Evolutionary conservation across 2,329 filamentous ascomycete species (phyloP), one percentile per base, ranked within the genome.

Genomic region (Helminthosporium solani): DNA sequence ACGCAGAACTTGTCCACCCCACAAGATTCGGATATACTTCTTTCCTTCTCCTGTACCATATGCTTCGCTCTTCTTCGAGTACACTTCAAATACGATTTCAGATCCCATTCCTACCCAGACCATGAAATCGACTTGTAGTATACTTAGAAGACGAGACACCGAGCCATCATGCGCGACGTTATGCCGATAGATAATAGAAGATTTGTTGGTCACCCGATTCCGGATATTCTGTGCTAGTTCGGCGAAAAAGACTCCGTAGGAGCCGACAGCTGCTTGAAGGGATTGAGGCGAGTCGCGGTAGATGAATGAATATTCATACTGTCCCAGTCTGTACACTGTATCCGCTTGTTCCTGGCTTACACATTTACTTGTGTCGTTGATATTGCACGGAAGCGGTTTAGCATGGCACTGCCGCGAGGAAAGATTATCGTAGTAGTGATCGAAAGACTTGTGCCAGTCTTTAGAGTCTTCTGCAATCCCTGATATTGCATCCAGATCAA

Each of bases 401-500:
- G 69, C 73, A 62, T 94, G 88, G 66, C 88, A 94, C 63, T 90
- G 85, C 0, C 88, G 79, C 0, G 88, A 85, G 0, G 87, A 90
- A 1, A 94, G 78, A 60, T 90, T 94, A 66, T 94, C 89, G 59
- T 85, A 94, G 72, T 94, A 94, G 68, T 90, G 88, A 62, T 94
- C 89, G 58, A 87, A 85, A 42, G 79, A 84, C 33, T 70, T 76
- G 61, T 92, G 87, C 74, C 88, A 94, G 3, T 76, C 84, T 0
- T 64, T 61, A 49, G 84, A 78, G 27, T 68, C 68, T 0, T 74
- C 50, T 0, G 77, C 63, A 1, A 94, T 79, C 23, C 85, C 86
- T 0, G 86, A 88, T 36, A 92, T 78, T 33, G 72, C 65, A 59
- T 94, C 88, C 0, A 94, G 78, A 0, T 67, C 68, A 5, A 67